phyloP scores from a whole-genome alignment of 768 basidiomycete species.

The Leccinum boreale region DNA sequence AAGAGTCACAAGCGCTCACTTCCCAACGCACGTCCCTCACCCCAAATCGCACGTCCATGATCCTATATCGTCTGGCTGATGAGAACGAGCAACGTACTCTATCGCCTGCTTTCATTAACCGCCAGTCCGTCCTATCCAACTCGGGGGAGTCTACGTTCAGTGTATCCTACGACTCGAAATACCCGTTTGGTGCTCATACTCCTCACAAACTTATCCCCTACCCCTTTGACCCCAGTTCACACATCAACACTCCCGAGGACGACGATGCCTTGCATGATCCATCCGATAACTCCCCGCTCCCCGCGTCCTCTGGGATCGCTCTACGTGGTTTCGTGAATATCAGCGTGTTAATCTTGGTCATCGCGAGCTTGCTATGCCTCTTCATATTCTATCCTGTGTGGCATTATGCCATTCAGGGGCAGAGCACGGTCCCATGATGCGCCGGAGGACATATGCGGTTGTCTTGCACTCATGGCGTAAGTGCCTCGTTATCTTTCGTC shows the following conservation, averaged over 20 bases:
- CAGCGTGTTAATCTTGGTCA: conserved; percentile 59
- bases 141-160: conserved; percentile 51
- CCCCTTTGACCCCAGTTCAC: conserved; percentile 63
- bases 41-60: conserved; percentile 53
- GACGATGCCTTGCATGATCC: conserved; percentile 78
- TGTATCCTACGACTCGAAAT: conserved; percentile 59
- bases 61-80: conserved; percentile 56
- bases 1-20: conserved; percentile 42
- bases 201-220: conserved; percentile 55
- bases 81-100: conserved; percentile 33
- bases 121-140: conserved; percentile 48
- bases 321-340: conserved; percentile 66
- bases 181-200: conserved; percentile 43
- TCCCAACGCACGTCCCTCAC: conserved; percentile 17
- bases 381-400: conserved; percentile 84
- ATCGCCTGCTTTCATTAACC: conserved; percentile 34
- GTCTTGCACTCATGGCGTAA: conserved; percentile 1
- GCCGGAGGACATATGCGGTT: neutral
- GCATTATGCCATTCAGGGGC: conserved; percentile 13
- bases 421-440: conserved; percentile 10
- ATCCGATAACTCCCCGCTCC: conserved; percentile 30
- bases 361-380: conserved; percentile 59
- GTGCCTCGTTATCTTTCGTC: neutral
- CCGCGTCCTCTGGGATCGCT: conserved; percentile 26
- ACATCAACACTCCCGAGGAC: conserved; percentile 58